phyloP scores from a whole-genome alignment of 208 protist species.

The Naegleria lovaniensis region DNA sequence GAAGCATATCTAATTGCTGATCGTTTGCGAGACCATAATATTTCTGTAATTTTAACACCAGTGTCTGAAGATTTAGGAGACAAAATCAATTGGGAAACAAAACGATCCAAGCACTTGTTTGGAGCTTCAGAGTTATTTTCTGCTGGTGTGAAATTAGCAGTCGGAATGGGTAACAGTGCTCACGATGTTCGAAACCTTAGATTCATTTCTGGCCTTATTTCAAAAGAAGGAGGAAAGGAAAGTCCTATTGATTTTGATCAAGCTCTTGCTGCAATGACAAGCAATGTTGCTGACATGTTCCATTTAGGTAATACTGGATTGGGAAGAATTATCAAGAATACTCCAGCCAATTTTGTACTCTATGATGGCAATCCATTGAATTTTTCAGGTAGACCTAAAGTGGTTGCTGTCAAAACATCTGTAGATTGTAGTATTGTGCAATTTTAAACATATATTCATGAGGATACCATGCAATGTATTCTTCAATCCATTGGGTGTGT shows the following conservation, averaged over 20 bases:
- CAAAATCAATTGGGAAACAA: not conserved
- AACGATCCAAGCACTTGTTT: not conserved
- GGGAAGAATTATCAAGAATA: not conserved
- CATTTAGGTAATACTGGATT: not conserved
- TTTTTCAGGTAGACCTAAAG: not conserved
- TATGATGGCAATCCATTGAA: not conserved
- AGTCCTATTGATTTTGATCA: not conserved
- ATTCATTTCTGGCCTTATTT: not conserved
- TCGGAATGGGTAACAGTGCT: not conserved
- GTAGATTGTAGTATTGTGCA: not conserved
- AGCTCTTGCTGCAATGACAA: not conserved
- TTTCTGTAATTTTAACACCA: conserved; percentile 16
- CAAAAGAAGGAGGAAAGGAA: not conserved
- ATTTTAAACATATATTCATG: too few species aligned
- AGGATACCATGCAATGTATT: too few species aligned
- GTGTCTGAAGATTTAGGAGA: not conserved
- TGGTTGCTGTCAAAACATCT: not conserved
- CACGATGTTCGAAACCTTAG: not conserved
- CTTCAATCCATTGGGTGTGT: too few species aligned
- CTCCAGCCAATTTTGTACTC: not conserved
- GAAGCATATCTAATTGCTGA: not conserved
- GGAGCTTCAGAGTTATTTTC: not conserved
- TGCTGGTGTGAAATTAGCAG: not conserved
- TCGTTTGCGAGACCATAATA: not conserved
- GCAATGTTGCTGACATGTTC: not conserved